Conservation (phyloP, 345 rosid species). For the Adansonia digitata region DNA sequence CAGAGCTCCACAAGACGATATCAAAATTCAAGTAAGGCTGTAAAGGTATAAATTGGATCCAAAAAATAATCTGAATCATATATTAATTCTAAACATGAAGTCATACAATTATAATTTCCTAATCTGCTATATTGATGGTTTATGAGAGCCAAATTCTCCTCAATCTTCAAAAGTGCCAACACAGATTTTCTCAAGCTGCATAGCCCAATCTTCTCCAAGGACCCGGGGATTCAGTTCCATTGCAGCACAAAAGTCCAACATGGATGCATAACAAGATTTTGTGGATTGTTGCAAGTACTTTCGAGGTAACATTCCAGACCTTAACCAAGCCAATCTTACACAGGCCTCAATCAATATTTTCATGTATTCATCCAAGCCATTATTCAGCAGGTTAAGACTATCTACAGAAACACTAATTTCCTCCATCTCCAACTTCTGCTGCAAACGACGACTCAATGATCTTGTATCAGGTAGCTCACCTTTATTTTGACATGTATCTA, state of each 20-base stretch:
- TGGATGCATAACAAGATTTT: constrained; percentile 33
- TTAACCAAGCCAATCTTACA: constrained; percentile 51
- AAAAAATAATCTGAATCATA: constrained; percentile 2
- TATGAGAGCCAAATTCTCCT: constrained; percentile 5
- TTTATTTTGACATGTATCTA: constrained; percentile 46
- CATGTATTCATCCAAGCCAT: constrained; percentile 60
- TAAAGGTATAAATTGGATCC: constrained; percentile 18
- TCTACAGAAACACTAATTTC: constrained; percentile 51
- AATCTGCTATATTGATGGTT: constrained; percentile 11
- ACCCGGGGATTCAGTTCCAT: constrained; percentile 58
- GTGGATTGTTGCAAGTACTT: constrained; percentile 22
- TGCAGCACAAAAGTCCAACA: constrained; percentile 56
- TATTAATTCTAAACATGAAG: constrained; percentile 6
- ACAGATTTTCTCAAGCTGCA: constrained; percentile 58
- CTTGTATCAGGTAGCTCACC: constrained; percentile 74
- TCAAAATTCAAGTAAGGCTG: no score
- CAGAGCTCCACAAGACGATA: no score
- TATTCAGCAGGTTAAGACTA: constrained; percentile 64
- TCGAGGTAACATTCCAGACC: constrained; percentile 27
- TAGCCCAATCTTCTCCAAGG: constrained; percentile 72
- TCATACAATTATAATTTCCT: background rate
- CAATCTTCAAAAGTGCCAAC: constrained; percentile 38
- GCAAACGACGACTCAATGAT: constrained; percentile 54
- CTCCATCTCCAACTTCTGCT: constrained; percentile 61
- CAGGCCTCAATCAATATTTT: constrained; percentile 72